Evolutionary conservation across 1,284 basidiomycete species (phyloP), one percentile per base, ranked within the genome.

Genomic region (Amylostereum chailletii): DNA sequence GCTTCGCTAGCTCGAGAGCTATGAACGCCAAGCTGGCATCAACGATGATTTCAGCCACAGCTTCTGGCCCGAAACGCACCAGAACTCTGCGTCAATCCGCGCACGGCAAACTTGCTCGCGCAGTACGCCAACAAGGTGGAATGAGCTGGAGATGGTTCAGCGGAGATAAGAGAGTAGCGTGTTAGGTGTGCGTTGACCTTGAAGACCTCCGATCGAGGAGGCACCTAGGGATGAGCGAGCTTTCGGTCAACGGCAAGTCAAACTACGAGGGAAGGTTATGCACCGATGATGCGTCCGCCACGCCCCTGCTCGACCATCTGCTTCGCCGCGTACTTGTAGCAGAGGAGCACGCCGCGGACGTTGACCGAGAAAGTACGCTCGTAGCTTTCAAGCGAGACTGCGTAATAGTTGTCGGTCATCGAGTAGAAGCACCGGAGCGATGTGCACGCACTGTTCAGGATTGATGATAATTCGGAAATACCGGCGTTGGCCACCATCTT

Each of bases 271-370:
- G 1, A 19, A 19, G 19, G n/a, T 7, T 34, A 41, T 7, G 46
- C 32, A 52, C 58, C 60, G 31, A 61, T 53, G 41, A 60, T 59
- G 33, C 58, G 50, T 9, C 60, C 49, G 5, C 54, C 54, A n/a
- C 45, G 44, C 3, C 49, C 42, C 34, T 55, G 49, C 8, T 38
- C 43, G 8, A 59, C 48, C 58, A 60, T 57, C 39, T 55, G 49
- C 26, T 39, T 44, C 9, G 40, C 57, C 0, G 58, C 58, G 31
- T 54, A 40, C 42, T 56, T 52, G 47, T 58, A 60, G 42, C 56
- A 55, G 27, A 57, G 50, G 34, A 59, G 53, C 3, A 45, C 32
- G 5, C 58, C 46, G 1, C 48, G 45, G 39, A 49, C 45, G 38
- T 60, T 60, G 33, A 60, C 47, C 4, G 41, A 29, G 40, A 53